These are phyloP conservation scores for Citrullus mucosospermus DNA, from an alignment of 306 rosid species.

Conservation along the genomic window DNA sequence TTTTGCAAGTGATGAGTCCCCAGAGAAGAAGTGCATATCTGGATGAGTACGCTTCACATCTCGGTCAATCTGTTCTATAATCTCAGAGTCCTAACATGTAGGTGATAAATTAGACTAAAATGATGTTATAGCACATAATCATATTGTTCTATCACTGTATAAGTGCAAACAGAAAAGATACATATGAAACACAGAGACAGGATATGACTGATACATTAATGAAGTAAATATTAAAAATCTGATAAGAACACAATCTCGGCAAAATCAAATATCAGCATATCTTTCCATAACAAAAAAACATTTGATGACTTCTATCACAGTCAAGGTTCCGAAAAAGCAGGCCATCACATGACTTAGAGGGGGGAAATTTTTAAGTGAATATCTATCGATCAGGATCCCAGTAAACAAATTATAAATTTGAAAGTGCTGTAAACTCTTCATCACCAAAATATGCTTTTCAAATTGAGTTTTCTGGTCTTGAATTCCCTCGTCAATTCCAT, in stretches of 20 bases:
- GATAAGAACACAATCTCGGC: neutral
- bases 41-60: conserved; percentile 99
- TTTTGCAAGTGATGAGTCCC: conserved; percentile 78
- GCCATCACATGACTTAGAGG: neutral
- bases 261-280: neutral
- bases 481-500: neutral
- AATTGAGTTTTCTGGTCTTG: neutral
- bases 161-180: neutral
- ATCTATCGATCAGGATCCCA: neutral
- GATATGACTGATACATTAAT: neutral
- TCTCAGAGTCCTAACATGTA: conserved; percentile 70
- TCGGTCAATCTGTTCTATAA: conserved; percentile 93
- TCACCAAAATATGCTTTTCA: neutral
- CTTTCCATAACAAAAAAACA: neutral
- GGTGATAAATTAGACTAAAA: conserved; percentile 11
- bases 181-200: neutral
- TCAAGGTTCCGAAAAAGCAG: neutral
- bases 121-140: neutral
- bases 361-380: neutral
- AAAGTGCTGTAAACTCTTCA: neutral
- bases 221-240: neutral
- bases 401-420: neutral
- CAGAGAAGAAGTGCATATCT: conserved; percentile 88
- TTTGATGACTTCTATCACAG: neutral
- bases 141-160: neutral